These are phyloP conservation scores for Aspergillus sp. DNA, from an alignment of 2,329 filamentous ascomycete species.

Conservation along the genomic window DNA sequence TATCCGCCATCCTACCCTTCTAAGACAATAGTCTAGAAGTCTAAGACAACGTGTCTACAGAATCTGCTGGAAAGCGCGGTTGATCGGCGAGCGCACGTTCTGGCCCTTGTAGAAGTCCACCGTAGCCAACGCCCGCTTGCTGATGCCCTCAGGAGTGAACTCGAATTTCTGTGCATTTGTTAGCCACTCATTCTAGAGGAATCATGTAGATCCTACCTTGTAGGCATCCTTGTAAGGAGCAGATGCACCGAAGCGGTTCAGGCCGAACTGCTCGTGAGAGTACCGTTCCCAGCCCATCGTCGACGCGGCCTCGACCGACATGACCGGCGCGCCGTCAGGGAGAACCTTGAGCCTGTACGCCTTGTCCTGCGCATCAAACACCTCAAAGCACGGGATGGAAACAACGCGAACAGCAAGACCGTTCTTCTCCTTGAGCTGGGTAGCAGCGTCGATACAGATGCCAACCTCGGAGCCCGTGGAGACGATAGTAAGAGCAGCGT, in stretches of 20 bases:
- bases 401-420: conserved; percentile 82
- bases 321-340: conserved; percentile 82
- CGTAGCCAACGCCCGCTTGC: conserved; percentile 87
- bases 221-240: conserved; percentile 98
- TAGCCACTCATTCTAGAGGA: not conserved
- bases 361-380: conserved; percentile 89
- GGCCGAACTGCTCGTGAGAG: conserved; percentile 97
- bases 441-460: conserved; percentile 86
- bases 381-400: conserved; percentile 92
- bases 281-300: conserved; percentile 99
- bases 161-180: conserved; percentile 73
- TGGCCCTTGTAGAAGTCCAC: conserved; percentile 96
- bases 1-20: no score
- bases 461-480: conserved; percentile 94
- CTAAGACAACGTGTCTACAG: conserved; percentile 51
- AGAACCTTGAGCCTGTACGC: conserved; percentile 89
- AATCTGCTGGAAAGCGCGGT: conserved; percentile 95
- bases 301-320: conserved; percentile 93
- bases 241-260: conserved; percentile 97
- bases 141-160: conserved; percentile 93
- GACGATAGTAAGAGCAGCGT: conserved; percentile 78
- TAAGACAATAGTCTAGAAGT: no score
- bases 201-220: conserved; percentile 50
- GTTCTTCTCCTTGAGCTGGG: conserved; percentile 82
- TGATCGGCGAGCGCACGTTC: conserved; percentile 87